Evolutionary conservation across 768 basidiomycete genomes (phyloP).

Genomic region (Amanita thiersii): DNA sequence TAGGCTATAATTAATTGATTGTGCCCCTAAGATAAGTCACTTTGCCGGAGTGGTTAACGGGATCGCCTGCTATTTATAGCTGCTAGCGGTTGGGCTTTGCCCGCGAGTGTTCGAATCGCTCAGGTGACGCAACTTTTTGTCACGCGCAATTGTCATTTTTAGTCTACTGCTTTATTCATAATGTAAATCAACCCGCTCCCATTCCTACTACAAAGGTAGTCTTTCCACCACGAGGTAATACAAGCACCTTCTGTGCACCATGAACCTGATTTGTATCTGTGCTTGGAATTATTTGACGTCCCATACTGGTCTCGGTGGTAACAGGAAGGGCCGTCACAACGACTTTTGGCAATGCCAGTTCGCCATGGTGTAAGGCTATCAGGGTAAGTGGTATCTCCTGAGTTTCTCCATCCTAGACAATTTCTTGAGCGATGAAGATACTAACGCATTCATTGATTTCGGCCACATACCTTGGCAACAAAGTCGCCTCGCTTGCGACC

Average conservation of each 20-base stretch:
- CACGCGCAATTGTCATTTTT: background rate
- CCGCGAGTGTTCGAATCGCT: conserved; percentile 26
- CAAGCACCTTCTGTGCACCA: conserved; percentile 72
- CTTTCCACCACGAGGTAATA: conserved; percentile 76
- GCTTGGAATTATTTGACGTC: conserved; percentile 50
- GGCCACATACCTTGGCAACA: conserved; percentile 54
- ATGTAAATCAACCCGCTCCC: conserved; percentile 31
- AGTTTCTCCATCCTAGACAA: conserved; percentile 49
- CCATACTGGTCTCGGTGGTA: conserved; percentile 44
- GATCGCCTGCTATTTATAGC: conserved; percentile 9
- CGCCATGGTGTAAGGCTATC: conserved; percentile 83
- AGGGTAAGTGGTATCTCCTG: conserved; percentile 61
- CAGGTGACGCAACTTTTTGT: conserved; percentile 21
- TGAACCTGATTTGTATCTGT: conserved; percentile 80
- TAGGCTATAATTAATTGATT: no score
- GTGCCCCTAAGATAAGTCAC: conserved; percentile 12
- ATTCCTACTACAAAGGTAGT: conserved; percentile 77
- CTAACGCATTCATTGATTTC: conserved; percentile 4
- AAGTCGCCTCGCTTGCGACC: conserved; percentile 86
- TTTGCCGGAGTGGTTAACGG: conserved; percentile 20
- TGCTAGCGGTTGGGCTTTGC: conserved; percentile 19
- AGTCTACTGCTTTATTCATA: background rate
- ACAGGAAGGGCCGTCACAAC: conserved; percentile 52
- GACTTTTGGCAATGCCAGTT: conserved; percentile 70
- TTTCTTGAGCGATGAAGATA: conserved; percentile 2